Evolutionary conservation across 345 rosid genomes (phyloP), one percentile per base, ranked within the genome.

Genomic region (Eucalyptus decipiens): DNA sequence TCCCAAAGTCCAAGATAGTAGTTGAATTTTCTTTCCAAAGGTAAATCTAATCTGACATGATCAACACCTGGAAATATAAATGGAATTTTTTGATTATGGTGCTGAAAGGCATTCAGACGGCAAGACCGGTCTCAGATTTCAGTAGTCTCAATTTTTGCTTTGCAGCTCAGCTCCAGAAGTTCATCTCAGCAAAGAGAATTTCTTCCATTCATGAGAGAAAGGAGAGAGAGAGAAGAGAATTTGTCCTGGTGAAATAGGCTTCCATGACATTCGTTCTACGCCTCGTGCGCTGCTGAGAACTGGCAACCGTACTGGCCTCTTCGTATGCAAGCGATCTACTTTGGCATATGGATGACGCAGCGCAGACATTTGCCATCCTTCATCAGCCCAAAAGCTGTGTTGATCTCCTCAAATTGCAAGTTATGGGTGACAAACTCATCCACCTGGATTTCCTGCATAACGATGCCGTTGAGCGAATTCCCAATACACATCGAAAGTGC

Each of bases 301-400:
- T 37, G 9, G 83, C 47, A 21, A 76, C 83, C 12, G 7, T 1
- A 19, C 76, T 2, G 15, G 0, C 45, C 23, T 37, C 45, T 37
- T 37, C 87, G 23, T 34, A 0, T 12, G 87, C 65, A 42, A 52
- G 43, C 15, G 11, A 43, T 89, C 87, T 80, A 81, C 40, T 83
- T 90, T 6, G 96, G 92, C 98, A 97, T 94, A 91, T 96, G 97
- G 67, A 97, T 93, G 80, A 97, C 98, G 72, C 97, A 95, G 17
- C 98, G 96, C 87, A 97, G 67, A 90, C 98, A 96, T 76, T 95
- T 95, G 51, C 99, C 98, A 87, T 95, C 93, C 93, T 90, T 94
- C 98, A 97, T 97, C 88, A 97, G 96, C 67, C 90, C 86, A 88
- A 96, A 95, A 49, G 99, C 98, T 91, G 92, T 56, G 89, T 97